These are phyloP conservation scores for Botryosphaeria dothidea DNA, from an alignment of 2,329 filamentous ascomycete species.

Conservation along the genomic window DNA sequence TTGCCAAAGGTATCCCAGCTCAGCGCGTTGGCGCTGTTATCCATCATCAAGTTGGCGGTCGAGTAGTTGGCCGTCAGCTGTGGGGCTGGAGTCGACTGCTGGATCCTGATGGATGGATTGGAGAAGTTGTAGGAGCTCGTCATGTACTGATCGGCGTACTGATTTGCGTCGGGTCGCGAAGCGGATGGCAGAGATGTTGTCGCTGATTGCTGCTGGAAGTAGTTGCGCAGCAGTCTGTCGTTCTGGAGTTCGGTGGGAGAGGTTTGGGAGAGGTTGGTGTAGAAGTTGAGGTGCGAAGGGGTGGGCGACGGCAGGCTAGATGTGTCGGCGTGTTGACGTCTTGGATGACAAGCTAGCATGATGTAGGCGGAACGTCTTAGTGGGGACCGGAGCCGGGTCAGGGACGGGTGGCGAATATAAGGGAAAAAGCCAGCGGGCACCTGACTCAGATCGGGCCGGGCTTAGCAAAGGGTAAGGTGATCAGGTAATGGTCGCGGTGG, in stretches of 20 bases:
- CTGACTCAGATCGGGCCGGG: constrained; percentile 19
- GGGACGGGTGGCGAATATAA: constrained; percentile 22
- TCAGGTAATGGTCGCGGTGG: constrained; percentile 13
- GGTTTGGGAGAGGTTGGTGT: constrained; percentile 14
- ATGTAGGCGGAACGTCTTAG: constrained; percentile 15
- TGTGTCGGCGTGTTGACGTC: constrained; percentile 14
- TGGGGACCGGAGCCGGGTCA: constrained; percentile 16
- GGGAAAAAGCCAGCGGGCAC: constrained; percentile 11
- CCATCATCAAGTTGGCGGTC: constrained; percentile 31
- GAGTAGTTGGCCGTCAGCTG: constrained; percentile 31
- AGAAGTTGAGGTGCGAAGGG: constrained; percentile 11
- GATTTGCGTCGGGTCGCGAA: constrained; percentile 2
- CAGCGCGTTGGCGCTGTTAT: constrained; percentile 29
- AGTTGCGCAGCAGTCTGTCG: constrained; percentile 10
- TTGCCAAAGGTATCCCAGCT: constrained; percentile 34
- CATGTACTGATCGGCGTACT: constrained; percentile 18
- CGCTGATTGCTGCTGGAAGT: constrained; percentile 1
- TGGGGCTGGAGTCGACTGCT: constrained; percentile 42
- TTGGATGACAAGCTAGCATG: constrained; percentile 20
- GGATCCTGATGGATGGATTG: constrained; percentile 41
- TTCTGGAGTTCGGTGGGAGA: constrained; percentile 12
- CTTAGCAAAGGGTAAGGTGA: constrained; percentile 8
- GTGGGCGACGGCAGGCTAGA: neutral
- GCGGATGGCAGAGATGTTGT: neutral
- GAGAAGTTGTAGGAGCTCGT: constrained; percentile 29